Conservation (phyloP, 257 asterid species). For the Primulina eburnea region DNA sequence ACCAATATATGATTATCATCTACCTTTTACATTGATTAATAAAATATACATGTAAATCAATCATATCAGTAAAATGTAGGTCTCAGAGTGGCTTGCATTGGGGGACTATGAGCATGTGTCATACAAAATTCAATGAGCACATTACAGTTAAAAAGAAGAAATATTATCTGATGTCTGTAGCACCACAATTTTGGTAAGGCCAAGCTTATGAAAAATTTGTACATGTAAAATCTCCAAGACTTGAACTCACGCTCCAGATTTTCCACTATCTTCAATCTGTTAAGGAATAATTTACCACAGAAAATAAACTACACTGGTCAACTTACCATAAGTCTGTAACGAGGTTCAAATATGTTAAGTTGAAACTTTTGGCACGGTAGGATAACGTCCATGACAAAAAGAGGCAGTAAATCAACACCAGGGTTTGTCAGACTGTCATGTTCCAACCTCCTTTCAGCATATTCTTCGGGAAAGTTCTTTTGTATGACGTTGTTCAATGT, state of each 20-base stretch:
- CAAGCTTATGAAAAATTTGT: slow-evolving; percentile 3
- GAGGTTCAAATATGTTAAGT: slow-evolving; percentile 96
- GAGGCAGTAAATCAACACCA: slow-evolving; percentile 85
- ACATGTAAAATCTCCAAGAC: background rate
- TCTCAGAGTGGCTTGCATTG: background rate
- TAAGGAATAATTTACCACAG: background rate
- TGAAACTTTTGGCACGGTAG: slow-evolving; percentile 95
- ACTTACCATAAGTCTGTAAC: slow-evolving; percentile 95
- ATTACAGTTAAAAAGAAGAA: background rate
- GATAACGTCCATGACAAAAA: slow-evolving; percentile 95
- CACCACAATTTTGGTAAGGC: background rate
- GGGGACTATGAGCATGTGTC: background rate
- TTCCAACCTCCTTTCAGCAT: slow-evolving; percentile 81
- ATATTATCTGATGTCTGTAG: no score
- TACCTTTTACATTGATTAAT: no score
- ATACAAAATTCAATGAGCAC: background rate
- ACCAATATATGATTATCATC: background rate
- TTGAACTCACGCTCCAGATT: background rate
- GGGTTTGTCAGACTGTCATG: slow-evolving; percentile 60
- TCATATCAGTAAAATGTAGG: no score
- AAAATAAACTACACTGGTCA: slow-evolving; percentile 12
- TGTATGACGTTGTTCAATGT: slow-evolving; percentile 87
- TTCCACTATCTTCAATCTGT: background rate
- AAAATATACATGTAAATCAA: no score
- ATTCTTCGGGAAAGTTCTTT: slow-evolving; percentile 87